Evolutionary conservation across 345 rosid species (phyloP), one percentile per base, ranked within the genome.

Genomic region (Euphorbia lathyris): DNA sequence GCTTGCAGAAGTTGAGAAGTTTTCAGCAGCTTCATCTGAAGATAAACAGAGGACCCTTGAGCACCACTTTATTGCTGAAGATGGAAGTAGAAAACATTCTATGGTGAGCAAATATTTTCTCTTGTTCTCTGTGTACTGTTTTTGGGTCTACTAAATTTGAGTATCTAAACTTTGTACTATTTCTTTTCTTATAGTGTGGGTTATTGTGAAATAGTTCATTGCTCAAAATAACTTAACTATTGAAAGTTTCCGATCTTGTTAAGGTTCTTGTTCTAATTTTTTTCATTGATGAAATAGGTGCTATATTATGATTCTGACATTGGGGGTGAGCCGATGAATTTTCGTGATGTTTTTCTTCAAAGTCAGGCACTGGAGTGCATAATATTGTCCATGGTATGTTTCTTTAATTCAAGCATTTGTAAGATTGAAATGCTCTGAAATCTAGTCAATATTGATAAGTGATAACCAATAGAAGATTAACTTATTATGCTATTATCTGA

Each of bases 321-420:
- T 67, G 96, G 92, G 55, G 97, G 96, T 45, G 87, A 81, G 65
- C 97, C 96, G 23, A 79, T 95, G 81, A 90, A 79, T 61, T 95
- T 95, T 71, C 91, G 89, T 42, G 93, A 92, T 78, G 93, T 95
- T 79, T 95, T 95, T 69, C 92, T 95, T 61, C 97, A 78, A 76
- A 95, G 99, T 79, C 99, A 95, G 79, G 97, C 99, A 69, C 81
- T 95, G 78, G 99, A 95, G 81, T 93, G 90, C 74, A 88, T 95
- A 68, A 81, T 83, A 13, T 68, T 91, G 75, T 88, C 97, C 62
- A 90, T 88, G 97, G 99, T 92, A 84, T 26, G 79, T 66, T 76
- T 63, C 76, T 68, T 10, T 68, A 61, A 51, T 30, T 57, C 17
- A 14, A 20, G 50, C 52, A 56, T 63, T 27, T 71, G 26, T 50